Evolutionary conservation across 306 rosid genomes (phyloP).

Genomic region (Senna siamea): DNA sequence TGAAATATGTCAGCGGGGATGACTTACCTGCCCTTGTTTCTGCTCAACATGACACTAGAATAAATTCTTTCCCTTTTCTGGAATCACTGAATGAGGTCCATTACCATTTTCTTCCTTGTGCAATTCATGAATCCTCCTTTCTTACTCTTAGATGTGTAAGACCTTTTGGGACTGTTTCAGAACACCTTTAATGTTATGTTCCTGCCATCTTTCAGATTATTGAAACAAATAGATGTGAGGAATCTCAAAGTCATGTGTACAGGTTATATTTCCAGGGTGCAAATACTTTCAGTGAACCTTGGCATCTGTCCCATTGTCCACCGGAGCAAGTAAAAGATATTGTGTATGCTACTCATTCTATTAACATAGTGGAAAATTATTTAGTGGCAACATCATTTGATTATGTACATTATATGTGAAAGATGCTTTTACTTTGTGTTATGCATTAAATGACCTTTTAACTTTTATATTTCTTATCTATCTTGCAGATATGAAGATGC

Average conservation of each 20-base stretch:
- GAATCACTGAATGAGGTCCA: slow-evolving; percentile 71
- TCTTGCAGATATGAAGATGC: slow-evolving; percentile 67
- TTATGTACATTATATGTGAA: neutral
- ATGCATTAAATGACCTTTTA: slow-evolving; percentile 6
- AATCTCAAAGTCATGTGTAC: slow-evolving; percentile 69
- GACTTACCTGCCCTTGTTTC: slow-evolving; percentile 52
- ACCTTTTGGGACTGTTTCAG: neutral
- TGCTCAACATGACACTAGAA: slow-evolving; percentile 56
- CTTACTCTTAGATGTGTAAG: neutral
- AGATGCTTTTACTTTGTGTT: neutral
- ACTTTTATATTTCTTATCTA: neutral
- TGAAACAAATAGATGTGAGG: slow-evolving; percentile 78
- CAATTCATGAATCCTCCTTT: slow-evolving; percentile 2
- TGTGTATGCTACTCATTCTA: slow-evolving; percentile 50
- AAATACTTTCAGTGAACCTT: slow-evolving; percentile 67
- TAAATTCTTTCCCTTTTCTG: slow-evolving; percentile 71
- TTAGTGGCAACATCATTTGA: neutral
- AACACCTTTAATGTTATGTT: slow-evolving; percentile 3
- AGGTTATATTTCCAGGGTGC: slow-evolving; percentile 77
- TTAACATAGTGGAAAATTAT: slow-evolving; percentile 37
- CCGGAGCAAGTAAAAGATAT: slow-evolving; percentile 71
- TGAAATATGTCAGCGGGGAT: slow-evolving; percentile 59
- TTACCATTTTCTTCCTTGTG: slow-evolving; percentile 12
- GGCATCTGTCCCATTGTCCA: slow-evolving; percentile 75
- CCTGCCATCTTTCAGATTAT: slow-evolving; percentile 49